Conservation (phyloP, 208 protist species). For the Acanthamoeba lugdunensis region DNA sequence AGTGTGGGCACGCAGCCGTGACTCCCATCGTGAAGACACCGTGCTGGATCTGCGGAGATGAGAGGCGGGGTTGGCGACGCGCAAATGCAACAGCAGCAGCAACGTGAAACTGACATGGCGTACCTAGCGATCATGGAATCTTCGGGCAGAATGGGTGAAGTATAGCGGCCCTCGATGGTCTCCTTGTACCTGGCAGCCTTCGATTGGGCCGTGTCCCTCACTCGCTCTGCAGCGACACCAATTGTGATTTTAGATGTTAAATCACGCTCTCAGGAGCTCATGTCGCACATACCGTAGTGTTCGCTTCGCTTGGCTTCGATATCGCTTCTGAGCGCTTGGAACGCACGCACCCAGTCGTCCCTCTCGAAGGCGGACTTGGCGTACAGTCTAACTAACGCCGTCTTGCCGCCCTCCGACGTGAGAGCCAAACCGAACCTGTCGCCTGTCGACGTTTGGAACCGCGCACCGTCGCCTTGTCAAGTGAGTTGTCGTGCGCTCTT, state of each 20-base stretch:
- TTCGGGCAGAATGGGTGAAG: not conserved
- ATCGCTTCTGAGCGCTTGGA: not conserved
- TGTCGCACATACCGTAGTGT: not conserved
- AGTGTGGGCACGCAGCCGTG: slow-evolving; percentile 11
- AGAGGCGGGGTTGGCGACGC: not conserved
- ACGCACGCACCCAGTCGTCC: slow-evolving; percentile 37
- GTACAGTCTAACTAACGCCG: slow-evolving; percentile 34
- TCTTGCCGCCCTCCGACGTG: slow-evolving; percentile 43
- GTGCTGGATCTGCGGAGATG: not conserved
- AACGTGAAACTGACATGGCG: not conserved
- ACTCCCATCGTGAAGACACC: not conserved
- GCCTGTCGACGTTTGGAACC: not conserved
- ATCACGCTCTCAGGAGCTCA: not conserved
- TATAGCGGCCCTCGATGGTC: slow-evolving; percentile 18
- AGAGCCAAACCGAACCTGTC: slow-evolving; percentile 18
- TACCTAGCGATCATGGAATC: not conserved
- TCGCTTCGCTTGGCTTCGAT: slow-evolving; percentile 54
- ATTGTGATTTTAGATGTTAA: not conserved
- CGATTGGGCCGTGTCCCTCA: not conserved
- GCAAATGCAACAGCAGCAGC: too few species aligned
- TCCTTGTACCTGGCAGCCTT: slow-evolving; percentile 37
- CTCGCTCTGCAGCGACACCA: not conserved
- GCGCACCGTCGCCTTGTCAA: too few species aligned
- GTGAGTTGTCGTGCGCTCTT: too few species aligned
- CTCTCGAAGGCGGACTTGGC: slow-evolving; percentile 44